Evolutionary conservation across 2,329 filamentous ascomycete genomes (phyloP), one percentile per base, ranked within the genome.

Genomic region (Phialophora tarda): DNA sequence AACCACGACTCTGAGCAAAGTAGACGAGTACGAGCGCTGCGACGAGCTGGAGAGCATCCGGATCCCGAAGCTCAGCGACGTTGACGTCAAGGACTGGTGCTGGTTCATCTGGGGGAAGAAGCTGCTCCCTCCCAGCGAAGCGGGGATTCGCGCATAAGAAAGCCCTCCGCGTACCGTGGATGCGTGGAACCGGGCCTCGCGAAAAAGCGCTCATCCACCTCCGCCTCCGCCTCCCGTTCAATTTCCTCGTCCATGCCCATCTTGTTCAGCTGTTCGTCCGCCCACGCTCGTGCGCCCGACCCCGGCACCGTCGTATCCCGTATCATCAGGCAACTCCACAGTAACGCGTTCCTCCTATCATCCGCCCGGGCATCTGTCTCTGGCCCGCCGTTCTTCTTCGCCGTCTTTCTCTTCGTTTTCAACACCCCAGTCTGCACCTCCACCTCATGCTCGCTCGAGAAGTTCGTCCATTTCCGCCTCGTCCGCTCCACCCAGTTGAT

Each of bases 21-120:
- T 70, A 10, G 41, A 65, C 5, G 59, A 68, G 28, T 70, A 70
- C 53, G 57, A 65, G 23, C 50, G 57, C 10, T 66, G 63, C 34
- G 59, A 62, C 11, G 63, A 70, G n/a, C 51, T 70, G 10, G 56
- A 68, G 8, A 28, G 41, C 5, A 64, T 65, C 34, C 34, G 44
- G 51, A 64, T 67, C 21, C 65, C 65, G 6, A 34, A 55, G 30
- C 53, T 67, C 34, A 55, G 24, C 47, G 59, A 55, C 3, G 30
- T 47, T 2, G 55, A 66, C 17, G 64, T 66, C 17, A 10, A 50
- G 7, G 56, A 64, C 32, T n/a, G 56, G 30, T 64, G 65, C 53
- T 63, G 24, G 48, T 67, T 64, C 23, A 32, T 54, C 11, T 61
- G 50, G 48, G 41, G 59, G 14, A 56, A 17, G 23, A 38, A 41